phyloP scores from a whole-genome alignment of 148 eudicot genomes.

The Vaccinium macrocarpon region DNA sequence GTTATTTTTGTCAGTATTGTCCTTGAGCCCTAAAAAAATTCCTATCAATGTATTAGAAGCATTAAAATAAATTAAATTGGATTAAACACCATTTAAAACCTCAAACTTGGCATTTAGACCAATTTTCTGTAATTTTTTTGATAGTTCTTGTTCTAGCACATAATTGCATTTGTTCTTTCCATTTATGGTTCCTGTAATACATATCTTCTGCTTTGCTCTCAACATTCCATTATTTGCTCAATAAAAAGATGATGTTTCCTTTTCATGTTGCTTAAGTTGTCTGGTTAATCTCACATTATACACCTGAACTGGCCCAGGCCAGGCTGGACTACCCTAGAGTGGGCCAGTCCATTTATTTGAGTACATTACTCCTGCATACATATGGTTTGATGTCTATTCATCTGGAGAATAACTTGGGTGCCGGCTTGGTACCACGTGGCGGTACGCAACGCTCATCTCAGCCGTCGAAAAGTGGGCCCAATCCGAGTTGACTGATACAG shows the following conservation, averaged over 20 bases:
- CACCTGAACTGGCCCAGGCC: background rate
- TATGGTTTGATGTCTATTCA: too few relatives aligned
- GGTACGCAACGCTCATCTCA: too few relatives aligned
- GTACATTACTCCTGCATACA: too few relatives aligned
- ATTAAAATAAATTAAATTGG: too few relatives aligned
- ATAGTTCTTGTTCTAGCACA: background rate
- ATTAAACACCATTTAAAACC: too few relatives aligned
- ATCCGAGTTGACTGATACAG: background rate
- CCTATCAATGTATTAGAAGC: too few relatives aligned
- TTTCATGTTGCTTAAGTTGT: background rate
- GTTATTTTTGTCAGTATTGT: too few relatives aligned
- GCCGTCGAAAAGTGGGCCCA: background rate
- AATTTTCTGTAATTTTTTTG: background rate
- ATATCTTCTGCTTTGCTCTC: conserved; percentile 2
- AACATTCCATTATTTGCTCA: background rate
- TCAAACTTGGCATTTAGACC: too few relatives aligned
- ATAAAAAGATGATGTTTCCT: background rate
- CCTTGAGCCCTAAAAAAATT: too few relatives aligned
- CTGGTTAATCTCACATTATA: background rate
- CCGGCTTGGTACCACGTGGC: too few relatives aligned
- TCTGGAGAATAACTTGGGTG: too few relatives aligned
- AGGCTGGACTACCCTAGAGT: background rate
- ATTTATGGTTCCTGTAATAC: background rate
- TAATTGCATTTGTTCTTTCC: background rate
- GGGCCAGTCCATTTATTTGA: too few relatives aligned